Evolutionary conservation across 1,284 basidiomycete genomes (phyloP).

Genomic region (Leccinum solheimii): DNA sequence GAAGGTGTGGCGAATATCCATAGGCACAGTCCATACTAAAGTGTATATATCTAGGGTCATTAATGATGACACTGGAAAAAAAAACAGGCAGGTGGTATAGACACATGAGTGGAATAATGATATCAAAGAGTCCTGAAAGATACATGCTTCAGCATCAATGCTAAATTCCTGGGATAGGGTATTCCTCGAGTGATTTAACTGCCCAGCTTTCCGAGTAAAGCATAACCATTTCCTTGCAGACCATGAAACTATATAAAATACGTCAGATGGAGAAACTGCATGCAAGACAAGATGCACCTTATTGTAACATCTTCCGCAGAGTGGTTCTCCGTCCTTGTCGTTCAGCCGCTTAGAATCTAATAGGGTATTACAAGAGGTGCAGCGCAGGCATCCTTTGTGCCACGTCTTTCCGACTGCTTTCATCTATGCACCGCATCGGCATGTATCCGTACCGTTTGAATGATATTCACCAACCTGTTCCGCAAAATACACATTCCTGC

Average conservation of each 20-base stretch:
- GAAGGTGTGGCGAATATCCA: constrained; percentile 1
- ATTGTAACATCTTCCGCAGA: constrained; percentile 69
- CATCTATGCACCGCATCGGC: constrained; percentile 43
- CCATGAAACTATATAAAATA: constrained; percentile 53
- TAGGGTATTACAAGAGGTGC: constrained; percentile 61
- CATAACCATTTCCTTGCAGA: constrained; percentile 71
- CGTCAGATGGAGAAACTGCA: constrained; percentile 4
- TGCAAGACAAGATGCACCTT: constrained; percentile 52
- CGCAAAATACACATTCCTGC: constrained; percentile 62
- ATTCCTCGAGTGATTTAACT: not conserved
- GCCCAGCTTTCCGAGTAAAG: constrained; percentile 57
- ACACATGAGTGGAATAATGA: constrained; percentile 24
- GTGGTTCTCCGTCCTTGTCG: constrained; percentile 70
- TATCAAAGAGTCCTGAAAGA: constrained; percentile 15
- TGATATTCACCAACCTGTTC: constrained; percentile 47
- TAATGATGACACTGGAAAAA: constrained; percentile 13
- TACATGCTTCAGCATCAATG: too few species aligned
- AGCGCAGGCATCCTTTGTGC: constrained; percentile 74
- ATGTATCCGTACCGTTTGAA: not conserved
- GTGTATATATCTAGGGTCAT: constrained; percentile 9
- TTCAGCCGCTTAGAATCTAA: constrained; percentile 69
- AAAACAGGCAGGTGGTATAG: constrained; percentile 26
- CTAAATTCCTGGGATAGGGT: not conserved
- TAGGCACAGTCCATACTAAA: constrained; percentile 12
- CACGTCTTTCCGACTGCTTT: constrained; percentile 76